These are phyloP conservation scores for Backusella circina DNA, from an alignment of 192 early-diverging fungal species.

Conservation along the genomic window DNA sequence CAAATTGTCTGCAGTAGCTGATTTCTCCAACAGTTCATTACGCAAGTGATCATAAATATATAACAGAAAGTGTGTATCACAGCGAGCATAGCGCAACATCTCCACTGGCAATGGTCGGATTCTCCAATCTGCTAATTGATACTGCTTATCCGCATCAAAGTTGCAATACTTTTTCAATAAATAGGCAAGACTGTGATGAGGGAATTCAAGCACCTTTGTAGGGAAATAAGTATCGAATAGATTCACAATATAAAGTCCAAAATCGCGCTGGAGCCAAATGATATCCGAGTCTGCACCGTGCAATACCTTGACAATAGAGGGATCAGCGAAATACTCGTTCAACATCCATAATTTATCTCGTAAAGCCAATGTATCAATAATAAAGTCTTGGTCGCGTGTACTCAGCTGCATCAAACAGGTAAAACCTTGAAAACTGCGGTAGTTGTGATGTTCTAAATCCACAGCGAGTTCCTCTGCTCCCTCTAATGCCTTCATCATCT, in stretches of 20 bases:
- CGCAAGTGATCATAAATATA: conserved; percentile 94
- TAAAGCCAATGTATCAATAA: conserved; percentile 86
- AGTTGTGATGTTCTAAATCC: conserved; percentile 96
- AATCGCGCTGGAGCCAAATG: conserved; percentile 95
- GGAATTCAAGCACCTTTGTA: conserved; percentile 79
- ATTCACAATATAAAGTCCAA: conserved; percentile 94
- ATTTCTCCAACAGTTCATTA: conserved; percentile 69
- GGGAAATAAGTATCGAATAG: conserved; percentile 98
- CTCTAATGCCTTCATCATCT: conserved; percentile 63
- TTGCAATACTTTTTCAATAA: conserved; percentile 77
- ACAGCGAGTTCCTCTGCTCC: conserved; percentile 76
- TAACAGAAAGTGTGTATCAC: conserved; percentile 95
- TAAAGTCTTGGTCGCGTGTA: conserved; percentile 82
- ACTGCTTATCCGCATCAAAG: conserved; percentile 85
- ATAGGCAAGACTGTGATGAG: conserved; percentile 76
- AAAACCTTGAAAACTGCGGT: conserved; percentile 94
- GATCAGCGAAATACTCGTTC: conserved; percentile 88
- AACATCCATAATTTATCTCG: conserved; percentile 66
- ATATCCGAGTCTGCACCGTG: conserved; percentile 98
- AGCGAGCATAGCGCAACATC: conserved; percentile 89
- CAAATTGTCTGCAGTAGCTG: conserved; percentile 62
- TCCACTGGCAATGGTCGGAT: conserved; percentile 89
- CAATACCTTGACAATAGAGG: conserved; percentile 82
- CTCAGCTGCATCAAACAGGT: conserved; percentile 92
- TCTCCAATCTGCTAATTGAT: conserved; percentile 97